These are phyloP conservation scores for Coffea humblotiana DNA, from an alignment of 305 asterid genomes.

Conservation along the genomic window DNA sequence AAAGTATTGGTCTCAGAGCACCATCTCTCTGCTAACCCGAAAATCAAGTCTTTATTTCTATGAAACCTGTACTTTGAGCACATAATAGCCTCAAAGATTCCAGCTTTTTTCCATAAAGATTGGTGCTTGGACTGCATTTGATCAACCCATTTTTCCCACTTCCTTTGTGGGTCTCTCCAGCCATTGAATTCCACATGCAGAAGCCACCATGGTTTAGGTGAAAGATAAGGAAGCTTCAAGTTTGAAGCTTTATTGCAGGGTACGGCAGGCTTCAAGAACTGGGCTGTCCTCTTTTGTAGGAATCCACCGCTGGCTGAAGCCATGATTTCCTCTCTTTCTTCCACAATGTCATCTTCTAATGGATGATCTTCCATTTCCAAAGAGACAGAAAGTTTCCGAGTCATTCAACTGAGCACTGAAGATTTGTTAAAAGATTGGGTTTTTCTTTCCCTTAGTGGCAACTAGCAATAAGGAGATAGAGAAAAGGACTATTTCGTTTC, in stretches of 20 bases:
- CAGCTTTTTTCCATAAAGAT: slow-evolving; percentile 24
- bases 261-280: slow-evolving; percentile 23
- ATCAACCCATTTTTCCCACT: slow-evolving; percentile 34
- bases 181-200: slow-evolving; percentile 17
- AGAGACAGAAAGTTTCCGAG: not conserved
- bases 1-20: slow-evolving; percentile 33
- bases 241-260: slow-evolving; percentile 17
- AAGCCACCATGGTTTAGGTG: slow-evolving; percentile 30
- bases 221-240: slow-evolving; percentile 27
- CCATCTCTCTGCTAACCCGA: slow-evolving; percentile 38
- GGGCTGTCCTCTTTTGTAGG: slow-evolving; percentile 17
- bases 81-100: slow-evolving; percentile 28
- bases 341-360: slow-evolving; percentile 13
- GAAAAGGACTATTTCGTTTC: no score
- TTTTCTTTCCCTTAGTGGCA: not conserved
- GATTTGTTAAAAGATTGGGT: not conserved
- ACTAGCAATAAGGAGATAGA: not conserved
- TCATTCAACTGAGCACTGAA: not conserved
- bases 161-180: slow-evolving; percentile 17
- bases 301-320: slow-evolving; percentile 24
- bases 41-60: slow-evolving; percentile 17
- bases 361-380: not conserved
- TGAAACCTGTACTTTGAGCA: slow-evolving; percentile 16
- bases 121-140: slow-evolving; percentile 15
- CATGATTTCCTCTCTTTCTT: slow-evolving; percentile 29